phyloP scores from a whole-genome alignment of 2,329 filamentous ascomycete species.

The Alternaria novae-zelandiae region DNA sequence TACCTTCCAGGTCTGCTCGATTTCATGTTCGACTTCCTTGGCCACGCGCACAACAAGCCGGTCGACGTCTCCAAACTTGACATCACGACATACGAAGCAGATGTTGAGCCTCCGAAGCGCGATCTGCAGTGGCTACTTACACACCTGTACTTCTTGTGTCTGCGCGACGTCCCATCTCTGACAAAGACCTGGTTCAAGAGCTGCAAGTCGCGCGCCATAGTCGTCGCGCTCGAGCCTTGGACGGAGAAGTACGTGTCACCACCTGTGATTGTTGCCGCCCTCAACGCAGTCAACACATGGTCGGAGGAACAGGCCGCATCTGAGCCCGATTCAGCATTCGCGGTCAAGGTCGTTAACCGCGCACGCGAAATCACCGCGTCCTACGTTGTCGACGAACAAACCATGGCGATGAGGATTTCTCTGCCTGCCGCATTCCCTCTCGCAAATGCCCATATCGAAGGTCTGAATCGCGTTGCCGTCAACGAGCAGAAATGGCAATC shows the following conservation, averaged over 20 bases:
- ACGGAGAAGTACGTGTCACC: conserved; percentile 81
- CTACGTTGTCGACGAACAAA: conserved; percentile 87
- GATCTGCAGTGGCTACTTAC: conserved; percentile 84
- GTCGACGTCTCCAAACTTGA: conserved; percentile 75
- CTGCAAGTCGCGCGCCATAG: conserved; percentile 79
- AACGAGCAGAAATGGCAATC: conserved; percentile 90
- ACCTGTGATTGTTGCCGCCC: conserved; percentile 68
- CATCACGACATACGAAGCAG: conserved; percentile 67
- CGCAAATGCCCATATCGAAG: conserved; percentile 75
- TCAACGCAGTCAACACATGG: conserved; percentile 75
- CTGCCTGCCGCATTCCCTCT: conserved; percentile 85
- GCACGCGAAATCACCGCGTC: conserved; percentile 80
- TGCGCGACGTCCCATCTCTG: conserved; percentile 78
- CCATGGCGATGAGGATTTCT: conserved; percentile 80
- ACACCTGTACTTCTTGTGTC: conserved; percentile 82
- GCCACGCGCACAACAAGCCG: conserved; percentile 75
- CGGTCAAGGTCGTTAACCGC: conserved; percentile 73
- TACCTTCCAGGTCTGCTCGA: conserved; percentile 73
- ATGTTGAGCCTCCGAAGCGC: conserved; percentile 68
- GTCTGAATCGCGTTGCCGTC: conserved; percentile 83
- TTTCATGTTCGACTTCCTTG: conserved; percentile 84
- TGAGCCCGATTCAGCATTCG: conserved; percentile 58
- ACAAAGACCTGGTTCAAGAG: conserved; percentile 86
- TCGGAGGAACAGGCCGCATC: conserved; percentile 51
- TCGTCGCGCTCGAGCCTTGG: conserved; percentile 80